Percentiles rank a stretch among this genome's conserved stretches.
Conservation (phyloP, 2,329 filamentous ascomycete genomes). For the Cercospora sojina region DNA sequence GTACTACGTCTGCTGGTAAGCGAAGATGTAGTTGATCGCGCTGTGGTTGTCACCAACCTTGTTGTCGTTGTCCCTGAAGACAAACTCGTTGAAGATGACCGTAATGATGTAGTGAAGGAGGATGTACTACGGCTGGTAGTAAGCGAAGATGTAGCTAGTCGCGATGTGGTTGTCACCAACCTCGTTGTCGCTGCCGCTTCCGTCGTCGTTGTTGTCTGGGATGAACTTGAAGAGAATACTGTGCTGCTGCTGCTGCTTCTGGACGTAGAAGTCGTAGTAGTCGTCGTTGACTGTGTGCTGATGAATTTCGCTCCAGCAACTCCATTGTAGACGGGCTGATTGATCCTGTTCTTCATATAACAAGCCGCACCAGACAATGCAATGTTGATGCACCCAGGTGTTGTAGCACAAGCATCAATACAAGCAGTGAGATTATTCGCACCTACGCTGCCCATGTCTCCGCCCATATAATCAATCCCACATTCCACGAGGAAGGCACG, state of each 20-base stretch:
- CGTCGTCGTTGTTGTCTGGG: background rate
- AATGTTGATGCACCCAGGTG: constrained; percentile 36
- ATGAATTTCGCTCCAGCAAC: constrained; percentile 34
- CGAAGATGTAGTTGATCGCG: background rate
- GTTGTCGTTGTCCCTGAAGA: constrained; percentile 1
- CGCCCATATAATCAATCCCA: constrained; percentile 35
- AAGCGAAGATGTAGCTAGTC: constrained; percentile 4
- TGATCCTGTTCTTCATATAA: constrained; percentile 37
- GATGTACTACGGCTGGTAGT: background rate
- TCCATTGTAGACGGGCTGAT: constrained; percentile 22
- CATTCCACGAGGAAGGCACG: constrained; percentile 29
- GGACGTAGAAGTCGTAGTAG: constrained; percentile 2
- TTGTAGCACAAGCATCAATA: constrained; percentile 35
- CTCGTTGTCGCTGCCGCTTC: background rate
- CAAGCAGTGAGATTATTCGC: constrained; percentile 33
- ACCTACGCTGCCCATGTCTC: constrained; percentile 30
- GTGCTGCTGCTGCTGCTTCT: background rate
- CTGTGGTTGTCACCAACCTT: background rate
- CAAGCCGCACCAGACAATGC: constrained; percentile 35
- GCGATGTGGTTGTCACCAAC: background rate
- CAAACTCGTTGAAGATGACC: background rate
- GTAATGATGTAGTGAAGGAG: background rate
- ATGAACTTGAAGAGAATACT: background rate
- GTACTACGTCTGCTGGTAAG: background rate
- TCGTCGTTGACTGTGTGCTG: background rate